Percentiles rank a stretch among this genome's conserved stretches.
These are phyloP conservation scores for Agrostemma githago DNA, from an alignment of 148 eudicot genomes.

Conservation along the genomic window DNA sequence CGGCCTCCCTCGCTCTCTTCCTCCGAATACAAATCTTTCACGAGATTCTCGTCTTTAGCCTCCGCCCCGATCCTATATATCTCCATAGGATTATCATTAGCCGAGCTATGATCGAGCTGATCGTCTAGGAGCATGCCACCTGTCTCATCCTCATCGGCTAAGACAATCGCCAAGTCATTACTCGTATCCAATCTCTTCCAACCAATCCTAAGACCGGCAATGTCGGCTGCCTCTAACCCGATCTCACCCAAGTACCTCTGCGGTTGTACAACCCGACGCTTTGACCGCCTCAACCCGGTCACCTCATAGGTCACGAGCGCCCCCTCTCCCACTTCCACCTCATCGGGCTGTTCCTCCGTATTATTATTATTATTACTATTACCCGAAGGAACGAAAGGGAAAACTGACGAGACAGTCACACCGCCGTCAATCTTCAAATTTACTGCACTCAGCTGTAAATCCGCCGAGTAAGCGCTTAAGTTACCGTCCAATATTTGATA, in stretches of 20 bases:
- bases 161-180: conserved; percentile 57
- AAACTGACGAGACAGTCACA: conserved; percentile 34
- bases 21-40: background rate
- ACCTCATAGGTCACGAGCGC: conserved; percentile 28
- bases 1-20: conserved; percentile 13
- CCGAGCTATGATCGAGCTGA: conserved; percentile 13
- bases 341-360: conserved; percentile 20
- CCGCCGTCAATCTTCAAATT: conserved; percentile 61
- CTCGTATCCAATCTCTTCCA: conserved; percentile 40
- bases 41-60: conserved; percentile 23
- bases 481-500: conserved; percentile 58
- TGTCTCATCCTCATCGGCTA: conserved; percentile 55
- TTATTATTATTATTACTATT: conserved; percentile 6
- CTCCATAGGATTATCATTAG: conserved; percentile 18
- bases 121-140: conserved; percentile 23
- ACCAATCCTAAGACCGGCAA: conserved; percentile 49
- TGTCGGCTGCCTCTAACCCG: conserved; percentile 49
- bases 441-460: conserved; percentile 36
- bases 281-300: conserved; percentile 64
- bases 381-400: conserved; percentile 37
- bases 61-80: conserved; percentile 23
- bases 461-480: conserved; percentile 25
- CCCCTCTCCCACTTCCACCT: conserved; percentile 22
- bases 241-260: conserved; percentile 76
- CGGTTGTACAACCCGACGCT: conserved; percentile 66